These are phyloP conservation scores for Hyphopichia burtonii DNA, from an alignment of 1,139 yeast species.

Conservation along the genomic window DNA sequence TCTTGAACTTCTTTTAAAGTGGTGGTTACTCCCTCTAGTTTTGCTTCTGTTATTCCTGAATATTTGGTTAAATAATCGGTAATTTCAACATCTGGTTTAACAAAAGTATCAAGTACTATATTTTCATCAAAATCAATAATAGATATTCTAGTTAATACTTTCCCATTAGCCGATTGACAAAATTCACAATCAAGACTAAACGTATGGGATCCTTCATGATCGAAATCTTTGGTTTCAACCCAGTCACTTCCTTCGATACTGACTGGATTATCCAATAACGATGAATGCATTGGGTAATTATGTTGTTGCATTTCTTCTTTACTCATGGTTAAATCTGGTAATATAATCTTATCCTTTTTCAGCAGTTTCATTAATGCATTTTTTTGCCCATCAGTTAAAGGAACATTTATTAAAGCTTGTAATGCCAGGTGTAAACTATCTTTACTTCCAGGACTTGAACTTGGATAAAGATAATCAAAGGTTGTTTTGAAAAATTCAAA, in stretches of 20 bases:
- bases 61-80: constrained; percentile 77
- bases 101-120: constrained; percentile 67
- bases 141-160: constrained; percentile 76
- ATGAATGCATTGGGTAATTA: constrained; percentile 59
- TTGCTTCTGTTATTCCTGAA: constrained; percentile 83
- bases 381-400: constrained; percentile 56
- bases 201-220: constrained; percentile 57
- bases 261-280: constrained; percentile 5
- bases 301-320: constrained; percentile 45
- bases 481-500: constrained; percentile 36
- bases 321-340: constrained; percentile 54
- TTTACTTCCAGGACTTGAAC: constrained; percentile 62
- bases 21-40: constrained; percentile 60
- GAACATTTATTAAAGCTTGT: constrained; percentile 54
- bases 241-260: constrained; percentile 30
- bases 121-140: constrained; percentile 62
- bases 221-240: constrained; percentile 55
- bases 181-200: constrained; percentile 94
- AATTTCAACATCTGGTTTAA: constrained; percentile 72
- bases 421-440: constrained; percentile 55
- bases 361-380: constrained; percentile 29
- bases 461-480: constrained; percentile 43
- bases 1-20: constrained; percentile 67
- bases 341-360: constrained; percentile 42
- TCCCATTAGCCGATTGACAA: constrained; percentile 63